Percentiles rank a stretch among this genome's conserved stretches.
phyloP scores from a whole-genome alignment of 169 alveolate genomes.

The Ichthyophthirius multifiliis region DNA sequence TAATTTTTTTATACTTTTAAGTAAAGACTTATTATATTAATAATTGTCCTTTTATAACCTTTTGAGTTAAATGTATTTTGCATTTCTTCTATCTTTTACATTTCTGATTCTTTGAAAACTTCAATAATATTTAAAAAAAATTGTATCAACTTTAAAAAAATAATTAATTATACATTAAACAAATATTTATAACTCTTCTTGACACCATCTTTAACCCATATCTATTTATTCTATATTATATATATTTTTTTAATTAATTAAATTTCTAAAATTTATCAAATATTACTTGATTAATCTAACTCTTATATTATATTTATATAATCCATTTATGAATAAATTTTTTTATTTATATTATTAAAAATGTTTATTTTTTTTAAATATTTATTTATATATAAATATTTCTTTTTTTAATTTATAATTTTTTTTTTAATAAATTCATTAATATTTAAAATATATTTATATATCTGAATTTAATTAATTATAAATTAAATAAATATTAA shows the following conservation, averaged over 20 bases:
- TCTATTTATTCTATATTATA: not conserved
- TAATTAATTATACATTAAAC: not conserved
- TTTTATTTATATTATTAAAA: too few species aligned
- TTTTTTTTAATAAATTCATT: too few species aligned
- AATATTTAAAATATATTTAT: too few species aligned
- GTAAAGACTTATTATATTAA: not conserved
- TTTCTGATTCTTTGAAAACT: slow-evolving; percentile 4
- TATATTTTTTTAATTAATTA: not conserved
- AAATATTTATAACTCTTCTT: slow-evolving; percentile 7
- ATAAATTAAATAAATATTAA: too few species aligned
- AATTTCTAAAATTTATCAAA: not conserved
- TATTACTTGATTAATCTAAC: not conserved
- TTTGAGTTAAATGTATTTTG: not conserved
- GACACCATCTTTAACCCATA: slow-evolving; percentile 13
- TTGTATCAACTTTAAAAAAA: not conserved
- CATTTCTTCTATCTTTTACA: slow-evolving; percentile 10
- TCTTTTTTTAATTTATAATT: too few species aligned
- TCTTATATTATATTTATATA: not conserved
- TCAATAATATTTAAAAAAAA: not conserved
- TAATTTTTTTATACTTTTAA: not conserved
- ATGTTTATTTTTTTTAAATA: too few species aligned
- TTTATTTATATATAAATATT: too few species aligned
- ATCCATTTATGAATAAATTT: too few species aligned
- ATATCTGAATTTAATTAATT: too few species aligned
- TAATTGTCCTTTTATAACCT: not conserved